Conservation (phyloP, 345 rosid species). For the Zanthoxylum bungeanum region DNA sequence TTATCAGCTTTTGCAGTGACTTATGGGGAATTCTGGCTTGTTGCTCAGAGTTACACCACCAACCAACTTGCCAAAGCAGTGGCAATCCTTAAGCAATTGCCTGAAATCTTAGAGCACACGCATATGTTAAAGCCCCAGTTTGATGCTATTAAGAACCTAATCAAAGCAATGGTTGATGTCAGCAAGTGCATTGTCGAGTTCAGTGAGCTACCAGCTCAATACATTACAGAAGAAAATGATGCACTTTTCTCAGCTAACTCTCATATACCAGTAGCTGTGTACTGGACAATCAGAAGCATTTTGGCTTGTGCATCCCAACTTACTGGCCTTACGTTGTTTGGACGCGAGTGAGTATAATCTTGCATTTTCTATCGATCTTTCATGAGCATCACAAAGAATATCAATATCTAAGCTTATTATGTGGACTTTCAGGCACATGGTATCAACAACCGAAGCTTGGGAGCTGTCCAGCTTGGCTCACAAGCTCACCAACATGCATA, state of each 20-base stretch:
- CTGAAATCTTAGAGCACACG: conserved; percentile 48
- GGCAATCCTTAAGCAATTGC: conserved; percentile 74
- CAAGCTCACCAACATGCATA: conserved; percentile 48
- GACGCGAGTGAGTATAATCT: conserved; percentile 47
- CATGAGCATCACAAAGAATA: not conserved
- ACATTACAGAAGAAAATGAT: conserved; percentile 40
- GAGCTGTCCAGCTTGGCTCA: conserved; percentile 64
- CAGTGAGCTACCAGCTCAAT: conserved; percentile 57
- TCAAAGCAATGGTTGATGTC: conserved; percentile 58
- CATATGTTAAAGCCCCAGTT: conserved; percentile 48
- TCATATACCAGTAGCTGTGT: conserved; percentile 67
- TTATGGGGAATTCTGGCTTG: conserved; percentile 80
- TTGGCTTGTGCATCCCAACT: conserved; percentile 67
- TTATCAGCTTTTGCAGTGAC: conserved; percentile 78
- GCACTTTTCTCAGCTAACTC: conserved; percentile 35
- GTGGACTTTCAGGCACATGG: conserved; percentile 36
- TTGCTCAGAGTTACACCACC: conserved; percentile 58
- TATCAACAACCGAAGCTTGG: conserved; percentile 62
- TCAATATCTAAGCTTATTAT: not conserved
- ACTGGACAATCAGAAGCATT: conserved; percentile 75
- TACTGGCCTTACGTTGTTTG: conserved; percentile 46
- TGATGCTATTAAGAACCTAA: conserved; percentile 46
- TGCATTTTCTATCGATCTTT: not conserved
- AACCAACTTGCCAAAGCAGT: conserved; percentile 79
- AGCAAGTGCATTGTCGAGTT: conserved; percentile 54